These are phyloP conservation scores for Ophiostoma fasciatum DNA, from an alignment of 2,329 filamentous ascomycete species.

Conservation along the genomic window DNA sequence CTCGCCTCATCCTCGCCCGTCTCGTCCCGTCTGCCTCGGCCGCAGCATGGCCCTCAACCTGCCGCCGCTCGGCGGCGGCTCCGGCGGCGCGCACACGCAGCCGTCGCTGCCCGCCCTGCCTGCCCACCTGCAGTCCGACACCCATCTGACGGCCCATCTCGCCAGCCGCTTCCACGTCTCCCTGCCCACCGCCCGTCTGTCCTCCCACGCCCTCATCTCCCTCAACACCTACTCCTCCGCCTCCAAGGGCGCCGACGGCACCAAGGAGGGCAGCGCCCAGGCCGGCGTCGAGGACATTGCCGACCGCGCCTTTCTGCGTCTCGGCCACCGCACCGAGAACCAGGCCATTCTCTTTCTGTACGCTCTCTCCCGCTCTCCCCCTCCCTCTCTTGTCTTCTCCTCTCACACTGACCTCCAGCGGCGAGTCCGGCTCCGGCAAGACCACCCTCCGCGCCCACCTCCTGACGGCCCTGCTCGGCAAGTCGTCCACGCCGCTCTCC, in stretches of 20 bases:
- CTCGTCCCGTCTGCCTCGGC: too few species aligned
- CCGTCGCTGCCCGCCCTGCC: conserved; percentile 80
- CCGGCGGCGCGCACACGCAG: conserved; percentile 57
- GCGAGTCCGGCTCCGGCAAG: conserved; percentile 92
- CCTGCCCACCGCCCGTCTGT: conserved; percentile 73
- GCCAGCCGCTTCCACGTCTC: conserved; percentile 86
- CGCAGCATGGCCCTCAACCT: conserved; percentile 46
- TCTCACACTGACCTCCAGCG: conserved; percentile 36
- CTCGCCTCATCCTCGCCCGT: background rate
- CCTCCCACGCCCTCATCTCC: conserved; percentile 79
- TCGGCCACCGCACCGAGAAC: conserved; percentile 82
- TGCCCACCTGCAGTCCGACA: conserved; percentile 52
- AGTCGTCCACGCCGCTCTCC: conserved; percentile 83
- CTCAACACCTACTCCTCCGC: conserved; percentile 92
- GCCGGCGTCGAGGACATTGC: conserved; percentile 88
- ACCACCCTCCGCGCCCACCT: conserved; percentile 86
- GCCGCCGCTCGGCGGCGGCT: conserved; percentile 28
- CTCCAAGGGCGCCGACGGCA: conserved; percentile 75
- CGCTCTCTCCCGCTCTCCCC: background rate
- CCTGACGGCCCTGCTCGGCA: conserved; percentile 70
- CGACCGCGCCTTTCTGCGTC: conserved; percentile 65
- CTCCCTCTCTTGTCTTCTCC: background rate
- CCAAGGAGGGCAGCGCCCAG: conserved; percentile 81
- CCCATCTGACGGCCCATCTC: conserved; percentile 66
- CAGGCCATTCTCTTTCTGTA: conserved; percentile 61